A percentile compares a stretch with the other conserved stretches of the same genome.
Conservation (phyloP, 1,139 yeast genomes). For the Tardiomyces depauwii region DNA sequence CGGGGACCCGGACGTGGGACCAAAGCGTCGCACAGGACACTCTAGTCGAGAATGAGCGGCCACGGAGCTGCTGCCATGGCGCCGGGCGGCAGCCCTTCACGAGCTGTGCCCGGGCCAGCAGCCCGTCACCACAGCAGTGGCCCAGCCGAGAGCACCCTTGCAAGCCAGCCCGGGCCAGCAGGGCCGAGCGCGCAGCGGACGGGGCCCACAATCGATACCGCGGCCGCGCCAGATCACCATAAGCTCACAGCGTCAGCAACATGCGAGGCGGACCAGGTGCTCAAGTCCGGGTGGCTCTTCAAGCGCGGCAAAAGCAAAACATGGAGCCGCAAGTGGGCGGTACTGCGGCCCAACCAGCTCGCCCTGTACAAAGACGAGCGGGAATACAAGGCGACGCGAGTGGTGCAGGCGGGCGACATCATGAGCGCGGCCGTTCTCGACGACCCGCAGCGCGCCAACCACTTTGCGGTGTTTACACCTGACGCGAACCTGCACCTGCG, state of each 20-base stretch:
- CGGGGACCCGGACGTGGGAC: too few species aligned
- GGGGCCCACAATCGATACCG: too few species aligned
- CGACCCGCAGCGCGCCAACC: conserved; percentile 34
- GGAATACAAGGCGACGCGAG: conserved; percentile 21
- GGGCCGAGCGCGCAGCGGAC: too few species aligned
- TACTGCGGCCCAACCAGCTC: conserved; percentile 33
- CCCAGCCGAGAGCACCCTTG: too few species aligned
- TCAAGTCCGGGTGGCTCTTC: conserved; percentile 25
- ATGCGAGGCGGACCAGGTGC: conserved; percentile 5
- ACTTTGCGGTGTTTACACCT: conserved; percentile 34
- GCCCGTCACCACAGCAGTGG: too few species aligned
- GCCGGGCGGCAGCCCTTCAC: too few species aligned
- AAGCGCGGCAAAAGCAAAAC: conserved; percentile 29
- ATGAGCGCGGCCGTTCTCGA: conserved; percentile 45
- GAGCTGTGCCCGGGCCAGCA: too few species aligned
- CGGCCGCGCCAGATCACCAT: too few species aligned
- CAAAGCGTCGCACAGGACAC: too few species aligned
- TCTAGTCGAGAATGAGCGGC: too few species aligned
- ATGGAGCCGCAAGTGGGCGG: conserved; percentile 36
- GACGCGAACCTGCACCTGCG: conserved; percentile 35
- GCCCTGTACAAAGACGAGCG: conserved; percentile 31
- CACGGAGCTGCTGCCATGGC: too few species aligned
- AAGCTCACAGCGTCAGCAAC: not conserved
- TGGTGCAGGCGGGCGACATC: conserved; percentile 29
- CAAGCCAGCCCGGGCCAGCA: too few species aligned